Evolutionary conservation across 2,329 filamentous ascomycete species (phyloP), one percentile per base, ranked within the genome.

Genomic region (Magnaporthiopsis incrustans): DNA sequence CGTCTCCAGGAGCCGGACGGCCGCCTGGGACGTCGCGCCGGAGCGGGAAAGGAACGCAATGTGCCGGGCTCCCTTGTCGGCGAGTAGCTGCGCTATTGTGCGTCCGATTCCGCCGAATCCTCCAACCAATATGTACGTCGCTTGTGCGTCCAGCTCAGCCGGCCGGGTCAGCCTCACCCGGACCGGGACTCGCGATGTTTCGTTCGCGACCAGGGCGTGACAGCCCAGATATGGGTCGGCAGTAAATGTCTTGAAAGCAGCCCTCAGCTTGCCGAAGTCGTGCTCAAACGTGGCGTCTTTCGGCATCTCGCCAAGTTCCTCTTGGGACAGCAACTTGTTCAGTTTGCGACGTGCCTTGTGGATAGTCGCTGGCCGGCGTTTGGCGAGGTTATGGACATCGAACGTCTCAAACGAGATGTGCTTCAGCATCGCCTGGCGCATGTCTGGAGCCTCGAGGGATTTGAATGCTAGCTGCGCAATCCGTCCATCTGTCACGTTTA

Each of bases 41-140:
- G 79, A 81, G 53, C 85, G 78, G 14, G 82, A 85, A 1, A 86
- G 67, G 59, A 86, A 82, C 2, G 80, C 79, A 10, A 88, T 67
- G 64, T 83, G 73, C 25, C 74, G 77, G 1, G 79, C 85, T 1
- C 85, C 85, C 12, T 59, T 26, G 5, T 71, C 69, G n/a, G 76
- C 74, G 64, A 88, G 75, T 63, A 83, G 77, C 63, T 77, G 74
- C 2, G 83, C 79, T 53, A 87, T 80, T 67, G 78, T 80, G 44
- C 78, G 76, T 0, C 85, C 85, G 0, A 88, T 75, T 14, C 85
- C 85, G 22, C 84, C 83, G 0, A 85, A 76, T 0, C 84, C 83
- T 22, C 85, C 85, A 4, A 79, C 77, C 4, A 88, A 71, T 2
- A 87, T 69, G 64, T 87, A 88, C 0, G 82, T 81, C 0, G 73